Evolutionary conservation across 2,329 filamentous ascomycete genomes (phyloP), one percentile per base, ranked within the genome.

Genomic region (Metarhizium guizhouense): DNA sequence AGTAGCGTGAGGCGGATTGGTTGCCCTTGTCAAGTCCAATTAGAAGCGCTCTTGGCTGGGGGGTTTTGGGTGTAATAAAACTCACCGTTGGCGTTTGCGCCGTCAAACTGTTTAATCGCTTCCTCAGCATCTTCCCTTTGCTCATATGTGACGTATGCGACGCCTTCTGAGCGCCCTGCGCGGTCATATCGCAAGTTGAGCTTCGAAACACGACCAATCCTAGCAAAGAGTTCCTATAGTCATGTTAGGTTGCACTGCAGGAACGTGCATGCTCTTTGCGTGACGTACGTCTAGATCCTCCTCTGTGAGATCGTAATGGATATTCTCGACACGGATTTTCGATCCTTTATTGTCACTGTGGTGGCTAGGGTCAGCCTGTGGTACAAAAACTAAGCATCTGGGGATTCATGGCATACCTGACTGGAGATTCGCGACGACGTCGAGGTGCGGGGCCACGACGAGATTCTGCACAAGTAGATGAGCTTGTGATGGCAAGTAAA

Each of bases 291-390:
- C 81, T 54, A 96, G 79, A 67, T 96, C 92, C 42, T 86, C 85
- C 70, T 93, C 84, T 13, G 87, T 92, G 59, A 96, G 79, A 58
- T 96, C 92, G 70, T 95, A 96, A 70, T 96, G 92, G 56, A 96
- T 76, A 68, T 96, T 96, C 59, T 95, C 90, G 58, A 96, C 86
- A 61, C 86, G 86, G 61, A 96, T 72, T 72, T 90, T 93, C 49
- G 85, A 78, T 62, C 85, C 84, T 56, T 74, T 73, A 34, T 74
- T 67, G 40, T 81, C 77, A 65, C 82, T 82, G 61, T 38, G 49
- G 30, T 16, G 25, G 8, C 14, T 36, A 13, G 54, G 8, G 58
- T 55, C 6, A n/a, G 32, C 25, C 60, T 36, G 13, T 8, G 3
- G 16, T 8, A 5, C 29, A 38, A 40, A 36, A 10, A 7, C 11